Evolutionary conservation across 768 basidiomycete genomes (phyloP), one percentile per base, ranked within the genome.

Genomic region (Tulasnella sp.): DNA sequence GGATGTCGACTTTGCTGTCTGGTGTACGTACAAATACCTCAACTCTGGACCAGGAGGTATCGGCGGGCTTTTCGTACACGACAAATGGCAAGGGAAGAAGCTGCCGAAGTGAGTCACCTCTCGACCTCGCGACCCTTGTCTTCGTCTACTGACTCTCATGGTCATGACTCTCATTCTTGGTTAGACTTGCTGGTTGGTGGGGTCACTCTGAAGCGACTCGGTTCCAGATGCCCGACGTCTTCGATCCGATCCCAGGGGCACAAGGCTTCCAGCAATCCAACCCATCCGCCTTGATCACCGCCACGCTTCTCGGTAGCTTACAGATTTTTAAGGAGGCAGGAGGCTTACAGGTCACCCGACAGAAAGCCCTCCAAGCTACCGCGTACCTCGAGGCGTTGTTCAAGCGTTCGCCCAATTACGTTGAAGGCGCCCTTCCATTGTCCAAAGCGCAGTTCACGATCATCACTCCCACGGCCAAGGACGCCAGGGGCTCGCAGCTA

Each of bases 11-110:
- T 98, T 97, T 69, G 96, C 95, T 2, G 94, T 94, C 34, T 98
- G 95, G 91, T 99, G 96, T 71, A 88, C 92, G 30, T 99, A 98
- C 79, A 98, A 89, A 74, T 99, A 97, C 70, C 80, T 97, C 61
- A 98, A 97, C 73, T 86, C 93, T 17, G 91, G 95, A 4, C 93
- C 96, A 10, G 95, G 95, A 21, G 91, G 87, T n/a, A 94, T 98
- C 61, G 96, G 82, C n/a, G 95, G 94, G 4, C 76, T 94, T 59
- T 99, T 84, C 68, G 75, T 95, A 9, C 91, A 96, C 68, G 81
- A 86, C 60, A 85, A 81, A 70, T 91, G 88, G 88, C 77, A 85
- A 64, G 74, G 77, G 49, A 73, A 69, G 44, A 73, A 80, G 67
- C 68, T 73, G 58, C 86, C 87, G 52, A 85, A 79, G 87, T 88